A percentile compares a stretch with the other conserved stretches of the same genome.
Evolutionary conservation across 768 basidiomycete genomes (phyloP).

Genomic region (Termitomyces eurrhizus): DNA sequence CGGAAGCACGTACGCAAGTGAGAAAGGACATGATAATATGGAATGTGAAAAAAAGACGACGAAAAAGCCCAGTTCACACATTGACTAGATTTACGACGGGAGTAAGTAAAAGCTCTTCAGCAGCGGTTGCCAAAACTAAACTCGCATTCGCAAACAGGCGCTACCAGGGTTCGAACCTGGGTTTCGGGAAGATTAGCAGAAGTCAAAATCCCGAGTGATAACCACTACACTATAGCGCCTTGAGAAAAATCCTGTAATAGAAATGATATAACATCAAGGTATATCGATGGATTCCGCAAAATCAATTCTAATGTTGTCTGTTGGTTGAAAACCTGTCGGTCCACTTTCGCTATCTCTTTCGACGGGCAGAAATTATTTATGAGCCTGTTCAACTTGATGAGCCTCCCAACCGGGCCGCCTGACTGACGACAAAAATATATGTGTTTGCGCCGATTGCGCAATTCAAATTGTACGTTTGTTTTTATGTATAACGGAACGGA

Average conservation of each 20-base stretch:
- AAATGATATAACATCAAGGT: no score
- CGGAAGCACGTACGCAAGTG: no score
- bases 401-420: background rate
- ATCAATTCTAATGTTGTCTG: no score
- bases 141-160: background rate
- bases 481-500: background rate
- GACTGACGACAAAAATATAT: background rate
- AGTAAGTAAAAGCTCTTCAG: no score
- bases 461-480: background rate
- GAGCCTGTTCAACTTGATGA: background rate
- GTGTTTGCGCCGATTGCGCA: background rate
- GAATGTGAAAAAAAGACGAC: no score
- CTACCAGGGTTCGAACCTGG: conserved; percentile 19
- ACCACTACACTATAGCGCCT: conserved; percentile 17
- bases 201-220: conserved; percentile 18
- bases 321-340: no score
- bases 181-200: conserved; percentile 3
- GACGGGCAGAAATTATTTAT: background rate
- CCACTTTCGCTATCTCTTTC: background rate
- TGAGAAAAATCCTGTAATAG: background rate
- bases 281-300: no score
- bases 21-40: no score
- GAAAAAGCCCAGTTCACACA: no score
- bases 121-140: no score
- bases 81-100: no score